A percentile compares a stretch with the other conserved stretches of the same genome.
phyloP scores from a whole-genome alignment of 2,329 filamentous ascomycete species.

The Myriosclerotinia curreyana region DNA sequence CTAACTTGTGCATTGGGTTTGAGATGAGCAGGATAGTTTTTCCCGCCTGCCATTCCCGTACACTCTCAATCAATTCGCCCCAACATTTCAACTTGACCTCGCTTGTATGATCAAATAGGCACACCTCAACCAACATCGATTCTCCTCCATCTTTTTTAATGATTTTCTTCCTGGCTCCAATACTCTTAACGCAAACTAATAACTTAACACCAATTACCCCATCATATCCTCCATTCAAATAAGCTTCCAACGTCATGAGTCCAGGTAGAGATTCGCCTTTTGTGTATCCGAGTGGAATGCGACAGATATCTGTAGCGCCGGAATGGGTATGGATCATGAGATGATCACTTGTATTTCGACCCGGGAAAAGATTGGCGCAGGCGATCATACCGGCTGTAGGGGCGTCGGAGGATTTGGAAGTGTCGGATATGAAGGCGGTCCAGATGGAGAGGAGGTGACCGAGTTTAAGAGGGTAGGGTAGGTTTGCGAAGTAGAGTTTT shows the following conservation, averaged over 20 bases:
- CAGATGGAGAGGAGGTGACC: slow-evolving; percentile 56
- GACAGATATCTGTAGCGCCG: slow-evolving; percentile 45
- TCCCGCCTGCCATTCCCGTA: slow-evolving; percentile 46
- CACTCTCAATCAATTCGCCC: slow-evolving; percentile 48
- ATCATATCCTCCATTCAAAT: slow-evolving; percentile 54
- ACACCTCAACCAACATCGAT: slow-evolving; percentile 49
- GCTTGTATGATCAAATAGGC: slow-evolving; percentile 57
- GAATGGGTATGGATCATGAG: slow-evolving; percentile 52
- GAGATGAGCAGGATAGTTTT: slow-evolving; percentile 51
- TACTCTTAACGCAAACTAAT: slow-evolving; percentile 56
- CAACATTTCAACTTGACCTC: slow-evolving; percentile 54
- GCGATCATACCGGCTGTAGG: slow-evolving; percentile 36
- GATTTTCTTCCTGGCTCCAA: slow-evolving; percentile 52
- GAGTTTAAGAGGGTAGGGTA: slow-evolving; percentile 46
- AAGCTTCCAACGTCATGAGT: slow-evolving; percentile 56
- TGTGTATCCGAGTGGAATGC: slow-evolving; percentile 47
- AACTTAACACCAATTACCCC: slow-evolving; percentile 48
- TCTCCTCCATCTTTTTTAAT: slow-evolving; percentile 47
- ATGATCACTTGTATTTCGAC: slow-evolving; percentile 52
- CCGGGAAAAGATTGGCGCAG: slow-evolving; percentile 56
- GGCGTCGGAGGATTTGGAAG: slow-evolving; percentile 46
- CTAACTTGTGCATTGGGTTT: slow-evolving; percentile 36
- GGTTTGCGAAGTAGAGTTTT: slow-evolving; percentile 50
- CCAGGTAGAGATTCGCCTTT: slow-evolving; percentile 42
- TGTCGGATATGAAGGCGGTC: slow-evolving; percentile 52